These are phyloP conservation scores for Nepenthes alata DNA, from an alignment of 179 eudicot species.

Conservation along the genomic window DNA sequence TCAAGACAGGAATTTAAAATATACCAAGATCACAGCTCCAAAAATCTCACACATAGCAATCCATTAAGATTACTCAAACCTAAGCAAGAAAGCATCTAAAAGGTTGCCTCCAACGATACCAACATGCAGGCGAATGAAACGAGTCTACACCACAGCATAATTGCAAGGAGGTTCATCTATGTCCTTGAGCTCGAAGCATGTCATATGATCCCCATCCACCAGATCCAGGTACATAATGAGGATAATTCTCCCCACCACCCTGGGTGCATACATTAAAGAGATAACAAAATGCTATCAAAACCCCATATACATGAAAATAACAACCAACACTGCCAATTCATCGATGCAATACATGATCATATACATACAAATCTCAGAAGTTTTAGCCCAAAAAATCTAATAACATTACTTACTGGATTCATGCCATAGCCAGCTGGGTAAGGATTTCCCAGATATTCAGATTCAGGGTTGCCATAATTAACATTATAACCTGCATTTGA, in stretches of 20 bases:
- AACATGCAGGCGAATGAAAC: conserved; percentile 11
- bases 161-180: conserved; percentile 32
- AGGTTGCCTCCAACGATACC: conserved; percentile 22
- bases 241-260: conserved; percentile 50
- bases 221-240: conserved; percentile 61
- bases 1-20: background rate
- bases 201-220: conserved; percentile 63
- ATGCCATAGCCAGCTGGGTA: conserved; percentile 53
- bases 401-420: conserved; percentile 35
- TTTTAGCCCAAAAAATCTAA: background rate
- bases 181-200: conserved; percentile 54
- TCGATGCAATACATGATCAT: too few species aligned
- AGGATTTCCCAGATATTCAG: conserved; percentile 46
- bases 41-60: conserved; percentile 7
- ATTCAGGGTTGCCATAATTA: conserved; percentile 46
- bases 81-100: conserved; percentile 13
- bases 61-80: conserved; percentile 16
- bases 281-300: background rate
- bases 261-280: conserved; percentile 28
- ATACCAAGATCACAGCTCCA: background rate
- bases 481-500: conserved; percentile 41
- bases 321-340: background rate
- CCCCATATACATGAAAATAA: background rate
- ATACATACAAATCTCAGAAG: too few species aligned
- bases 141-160: conserved; percentile 17